Evolutionary conservation across 352 stramenopile species (phyloP).

Genomic region (Globisporangium canariense): DNA sequence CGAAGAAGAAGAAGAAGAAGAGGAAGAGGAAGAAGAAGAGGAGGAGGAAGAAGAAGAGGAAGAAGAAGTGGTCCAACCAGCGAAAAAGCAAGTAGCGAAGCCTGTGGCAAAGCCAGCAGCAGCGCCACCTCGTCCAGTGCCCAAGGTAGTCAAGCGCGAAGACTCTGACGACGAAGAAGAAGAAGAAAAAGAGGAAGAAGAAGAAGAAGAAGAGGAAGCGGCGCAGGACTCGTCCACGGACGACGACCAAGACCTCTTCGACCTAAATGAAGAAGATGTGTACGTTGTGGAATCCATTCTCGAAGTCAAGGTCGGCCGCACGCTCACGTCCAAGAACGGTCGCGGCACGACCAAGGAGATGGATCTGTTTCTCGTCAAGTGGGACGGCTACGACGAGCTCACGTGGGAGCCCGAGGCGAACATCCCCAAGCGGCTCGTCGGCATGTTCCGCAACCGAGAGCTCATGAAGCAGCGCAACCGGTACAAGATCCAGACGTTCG

Average conservation of each 20-base stretch:
- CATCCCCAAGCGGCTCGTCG: constrained; percentile 58
- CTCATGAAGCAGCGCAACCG: constrained; percentile 38
- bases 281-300: constrained; percentile 72
- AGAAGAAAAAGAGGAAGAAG: constrained; percentile 11
- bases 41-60: constrained; percentile 29
- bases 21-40: constrained; percentile 19
- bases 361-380: constrained; percentile 76
- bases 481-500: constrained; percentile 56
- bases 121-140: constrained; percentile 1
- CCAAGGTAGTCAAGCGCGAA: background rate
- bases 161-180: constrained; percentile 7
- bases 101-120: background rate
- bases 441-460: constrained; percentile 56
- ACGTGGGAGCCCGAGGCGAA: constrained; percentile 76
- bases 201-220: constrained; percentile 12
- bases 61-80: constrained; percentile 20
- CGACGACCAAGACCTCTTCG: constrained; percentile 60
- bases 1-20: constrained; percentile 27
- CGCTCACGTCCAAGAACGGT: constrained; percentile 24
- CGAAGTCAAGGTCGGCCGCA: constrained; percentile 56
- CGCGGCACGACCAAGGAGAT: constrained; percentile 47
- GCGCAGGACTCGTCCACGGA: constrained; percentile 55
- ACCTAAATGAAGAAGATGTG: constrained; percentile 72
- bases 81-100: constrained; percentile 13
- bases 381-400: constrained; percentile 74